Evolutionary conservation across 83 land plant species (phyloP).

Genomic region (Picea mariana): DNA sequence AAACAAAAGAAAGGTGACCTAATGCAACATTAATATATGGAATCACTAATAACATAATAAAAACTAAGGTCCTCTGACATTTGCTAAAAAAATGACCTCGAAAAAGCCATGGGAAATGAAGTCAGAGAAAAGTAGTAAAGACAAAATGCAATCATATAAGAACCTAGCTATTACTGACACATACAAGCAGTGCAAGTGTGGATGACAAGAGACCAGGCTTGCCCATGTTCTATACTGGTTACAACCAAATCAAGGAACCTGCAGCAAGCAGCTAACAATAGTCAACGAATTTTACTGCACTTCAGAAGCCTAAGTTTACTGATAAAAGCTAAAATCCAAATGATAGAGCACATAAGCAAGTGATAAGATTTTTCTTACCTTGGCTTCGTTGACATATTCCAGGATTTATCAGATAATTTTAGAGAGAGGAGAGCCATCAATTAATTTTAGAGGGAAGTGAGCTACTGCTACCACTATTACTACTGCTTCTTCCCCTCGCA

Average conservation of each 20-base stretch:
- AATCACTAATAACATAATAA: slow-evolving; percentile 1
- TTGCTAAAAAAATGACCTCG: not conserved
- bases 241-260: slow-evolving; percentile 2
- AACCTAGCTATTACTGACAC: slow-evolving; percentile 12
- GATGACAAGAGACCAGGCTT: not conserved
- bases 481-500: slow-evolving; percentile 29
- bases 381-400: not conserved
- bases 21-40: not conserved
- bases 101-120: slow-evolving; percentile 7
- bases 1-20: slow-evolving; percentile 11
- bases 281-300: not conserved
- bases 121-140: not conserved
- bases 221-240: slow-evolving; percentile 5
- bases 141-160: too few species aligned
- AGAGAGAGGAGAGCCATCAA: slow-evolving; percentile 15
- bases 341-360: not conserved
- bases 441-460: slow-evolving; percentile 18
- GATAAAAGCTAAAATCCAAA: not conserved
- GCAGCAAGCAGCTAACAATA: not conserved
- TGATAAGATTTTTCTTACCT: not conserved
- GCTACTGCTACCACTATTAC: slow-evolving; percentile 29
- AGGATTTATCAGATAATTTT: not conserved
- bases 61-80: not conserved
- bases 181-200: not conserved
- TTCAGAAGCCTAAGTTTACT: not conserved